Percentiles rank a stretch among this genome's conserved stretches.
Conservation (phyloP, 1,284 basidiomycete genomes). For the Fomitopsis palustris region DNA sequence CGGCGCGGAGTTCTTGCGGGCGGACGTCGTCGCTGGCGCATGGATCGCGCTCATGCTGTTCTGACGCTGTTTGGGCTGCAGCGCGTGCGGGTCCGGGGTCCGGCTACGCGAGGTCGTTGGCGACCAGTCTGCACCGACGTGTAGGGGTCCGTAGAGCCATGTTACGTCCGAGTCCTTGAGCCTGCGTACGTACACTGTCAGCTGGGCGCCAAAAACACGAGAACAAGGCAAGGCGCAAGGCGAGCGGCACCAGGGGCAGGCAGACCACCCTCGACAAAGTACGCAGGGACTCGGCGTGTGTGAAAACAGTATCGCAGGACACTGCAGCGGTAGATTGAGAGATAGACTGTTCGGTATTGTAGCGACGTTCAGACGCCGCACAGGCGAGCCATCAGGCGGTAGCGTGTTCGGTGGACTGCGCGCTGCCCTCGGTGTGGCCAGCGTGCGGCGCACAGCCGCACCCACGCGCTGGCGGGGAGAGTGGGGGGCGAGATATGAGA, state of each 20-base stretch:
- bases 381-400: too few species aligned
- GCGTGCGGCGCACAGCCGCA: slow-evolving; percentile 2
- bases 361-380: too few species aligned
- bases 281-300: too few species aligned
- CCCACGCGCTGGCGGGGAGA: neutral
- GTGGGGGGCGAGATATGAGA: slow-evolving; percentile 8
- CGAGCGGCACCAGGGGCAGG: too few species aligned
- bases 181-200: slow-evolving; percentile 49
- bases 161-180: slow-evolving; percentile 99
- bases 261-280: too few species aligned
- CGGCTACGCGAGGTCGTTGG: slow-evolving; percentile 35
- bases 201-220: neutral
- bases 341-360: too few species aligned
- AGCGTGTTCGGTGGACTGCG: too few species aligned
- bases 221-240: slow-evolving; percentile 8
- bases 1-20: slow-evolving; percentile 14
- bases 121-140: slow-evolving; percentile 81
- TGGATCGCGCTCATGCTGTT: slow-evolving; percentile 29
- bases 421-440: too few species aligned
- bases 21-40: slow-evolving; percentile 21
- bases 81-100: slow-evolving; percentile 10
- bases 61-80: slow-evolving; percentile 19
- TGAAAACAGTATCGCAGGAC: too few species aligned
- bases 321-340: too few species aligned
- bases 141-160: slow-evolving; percentile 97